These are phyloP conservation scores for Melastoma candidum DNA, from an alignment of 441 rosid species.

Conservation along the genomic window DNA sequence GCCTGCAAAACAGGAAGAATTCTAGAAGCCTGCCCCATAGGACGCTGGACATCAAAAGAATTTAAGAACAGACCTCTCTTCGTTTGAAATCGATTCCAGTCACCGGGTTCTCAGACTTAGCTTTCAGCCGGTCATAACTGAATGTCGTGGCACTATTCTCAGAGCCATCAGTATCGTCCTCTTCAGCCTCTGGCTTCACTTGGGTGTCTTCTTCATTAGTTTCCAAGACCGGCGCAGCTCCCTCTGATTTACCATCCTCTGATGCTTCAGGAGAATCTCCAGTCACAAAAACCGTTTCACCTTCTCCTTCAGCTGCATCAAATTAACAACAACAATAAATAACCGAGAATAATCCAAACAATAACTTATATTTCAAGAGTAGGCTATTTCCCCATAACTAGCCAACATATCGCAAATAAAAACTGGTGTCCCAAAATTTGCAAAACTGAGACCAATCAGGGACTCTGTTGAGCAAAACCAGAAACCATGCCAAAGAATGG, in stretches of 20 bases:
- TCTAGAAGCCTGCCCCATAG: no score
- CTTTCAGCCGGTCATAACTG: conserved; percentile 80
- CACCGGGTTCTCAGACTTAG: conserved; percentile 73
- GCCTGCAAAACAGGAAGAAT: conserved; percentile 37
- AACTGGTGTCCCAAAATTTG: no score
- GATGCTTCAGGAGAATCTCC: conserved; percentile 29
- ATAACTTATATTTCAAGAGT: no score
- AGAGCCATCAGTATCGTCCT: conserved; percentile 26
- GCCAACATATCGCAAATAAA: no score
- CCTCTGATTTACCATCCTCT: conserved; percentile 48
- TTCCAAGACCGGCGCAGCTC: conserved; percentile 33
- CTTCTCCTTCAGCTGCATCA: conserved; percentile 33
- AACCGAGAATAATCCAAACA: no score
- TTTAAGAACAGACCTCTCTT: conserved; percentile 65
- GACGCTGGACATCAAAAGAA: not conserved
- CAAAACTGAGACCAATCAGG: no score
- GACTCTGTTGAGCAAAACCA: no score
- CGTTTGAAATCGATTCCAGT: conserved; percentile 55
- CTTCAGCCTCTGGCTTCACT: conserved; percentile 10
- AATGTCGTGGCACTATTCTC: conserved; percentile 36
- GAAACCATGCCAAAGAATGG: no score
- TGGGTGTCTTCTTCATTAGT: conserved; percentile 18
- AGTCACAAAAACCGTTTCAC: conserved; percentile 26
- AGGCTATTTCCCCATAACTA: no score
- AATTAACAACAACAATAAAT: conserved; percentile 3